Percentiles rank a stretch among this genome's conserved stretches.
Conservation (phyloP, 2,329 filamentous ascomycete genomes). For the Fusarium papillatum region DNA sequence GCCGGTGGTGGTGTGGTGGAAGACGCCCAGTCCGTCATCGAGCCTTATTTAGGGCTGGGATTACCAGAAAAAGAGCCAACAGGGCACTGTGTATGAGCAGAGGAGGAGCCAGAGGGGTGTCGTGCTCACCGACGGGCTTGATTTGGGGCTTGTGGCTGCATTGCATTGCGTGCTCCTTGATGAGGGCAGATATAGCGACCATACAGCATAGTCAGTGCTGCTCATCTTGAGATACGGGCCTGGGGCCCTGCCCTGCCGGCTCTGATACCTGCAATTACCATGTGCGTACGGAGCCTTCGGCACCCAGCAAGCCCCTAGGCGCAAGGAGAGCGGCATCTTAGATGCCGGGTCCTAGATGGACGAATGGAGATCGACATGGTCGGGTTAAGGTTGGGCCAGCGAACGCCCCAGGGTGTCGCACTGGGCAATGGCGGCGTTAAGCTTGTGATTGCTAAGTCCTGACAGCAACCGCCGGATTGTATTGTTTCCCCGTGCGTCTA, state of each 20-base stretch:
- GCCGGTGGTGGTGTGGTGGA: slow-evolving; percentile 15
- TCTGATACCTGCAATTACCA: neutral
- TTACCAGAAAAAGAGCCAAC: slow-evolving; percentile 17
- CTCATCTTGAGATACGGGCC: neutral
- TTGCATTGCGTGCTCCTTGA: neutral
- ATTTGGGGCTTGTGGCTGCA: slow-evolving; percentile 7
- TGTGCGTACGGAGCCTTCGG: slow-evolving; percentile 1
- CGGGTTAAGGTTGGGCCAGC: slow-evolving; percentile 18
- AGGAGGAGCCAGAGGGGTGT: slow-evolving; percentile 1
- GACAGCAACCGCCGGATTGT: slow-evolving; percentile 2
- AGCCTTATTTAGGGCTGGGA: slow-evolving; percentile 32
- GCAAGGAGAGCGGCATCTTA: slow-evolving; percentile 5
- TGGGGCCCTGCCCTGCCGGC: neutral
- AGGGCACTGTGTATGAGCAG: slow-evolving; percentile 8
- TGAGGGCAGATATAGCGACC: neutral
- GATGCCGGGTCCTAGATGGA: slow-evolving; percentile 3
- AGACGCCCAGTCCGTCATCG: slow-evolving; percentile 23
- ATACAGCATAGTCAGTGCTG: neutral
- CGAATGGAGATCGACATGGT: slow-evolving; percentile 21
- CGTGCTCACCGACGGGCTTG: slow-evolving; percentile 2
- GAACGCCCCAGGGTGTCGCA: neutral
- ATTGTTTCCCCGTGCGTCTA: neutral
- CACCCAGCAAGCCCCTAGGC: neutral
- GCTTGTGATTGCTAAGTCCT: neutral
- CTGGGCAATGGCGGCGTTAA: slow-evolving; percentile 6